Base-by-base conservation (phyloP, 805 yeast genomes). In the Monosporozyma yasuniensis region DNA sequence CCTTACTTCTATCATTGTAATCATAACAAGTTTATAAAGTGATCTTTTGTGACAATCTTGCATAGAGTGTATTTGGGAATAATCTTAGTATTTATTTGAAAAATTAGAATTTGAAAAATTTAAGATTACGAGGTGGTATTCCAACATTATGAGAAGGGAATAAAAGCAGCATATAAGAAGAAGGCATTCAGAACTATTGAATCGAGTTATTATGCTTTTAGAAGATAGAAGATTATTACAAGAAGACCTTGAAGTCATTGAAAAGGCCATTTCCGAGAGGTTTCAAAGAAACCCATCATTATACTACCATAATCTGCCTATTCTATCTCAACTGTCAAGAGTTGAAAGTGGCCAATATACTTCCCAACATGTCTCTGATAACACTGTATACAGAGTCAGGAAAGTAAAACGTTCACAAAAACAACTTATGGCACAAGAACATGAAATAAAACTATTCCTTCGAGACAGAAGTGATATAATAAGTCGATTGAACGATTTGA, bases 161-260 rank as follows among this genome's bases (percentile, higher is more conserved):
- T 27, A 27, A 19, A 18, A 30, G 35, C 35, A 16, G 34, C n/a
- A 35, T 9, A 4, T 10, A 37, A n/a, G n/a, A 37, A 21, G 25
- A 39, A 12, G 9, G n/a, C 10, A 10, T 39, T 18, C 4, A 19
- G 4, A 19, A 14, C 21, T 9, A 21, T 39, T 8, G 10, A 6
- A 10, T 3, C 3, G 22, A 11, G 3, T 21, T 3, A 21, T 16
- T 11, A 48, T 48, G 51, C 5, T 25, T 1, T 44, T 52, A 30
- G 82, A 79, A 45, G 54, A 54, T 3, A 61, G 64, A 37, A 60
- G 82, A 46, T 49, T 56, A 3, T 50, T 67, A 1, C 51, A 79
- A 7, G 88, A 83, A 58, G 93, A 85, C 60, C 64, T 86, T 18
- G 95, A 90, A 54, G 67, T 78, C 2, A 74, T 91, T 3, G 95